Evolutionary conservation across 1,139 yeast species (phyloP).

Genomic region (Blastobotrys ciferrii): DNA sequence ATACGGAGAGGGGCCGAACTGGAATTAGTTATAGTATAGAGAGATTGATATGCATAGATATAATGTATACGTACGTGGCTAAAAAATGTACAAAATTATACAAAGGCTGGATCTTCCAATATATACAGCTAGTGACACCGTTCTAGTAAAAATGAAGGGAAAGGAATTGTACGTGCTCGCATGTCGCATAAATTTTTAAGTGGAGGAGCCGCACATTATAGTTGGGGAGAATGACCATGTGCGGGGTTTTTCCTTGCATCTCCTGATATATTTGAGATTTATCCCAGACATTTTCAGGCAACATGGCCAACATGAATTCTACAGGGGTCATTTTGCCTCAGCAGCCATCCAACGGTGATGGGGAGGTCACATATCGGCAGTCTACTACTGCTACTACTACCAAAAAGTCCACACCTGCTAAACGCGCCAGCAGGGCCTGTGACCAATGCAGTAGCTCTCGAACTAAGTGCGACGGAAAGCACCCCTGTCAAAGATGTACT

Average conservation of each 20-base stretch:
- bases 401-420: not conserved
- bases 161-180: too few species aligned
- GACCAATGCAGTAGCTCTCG: slow-evolving; percentile 15
- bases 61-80: too few species aligned
- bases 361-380: not conserved
- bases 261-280: not conserved
- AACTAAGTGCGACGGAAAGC: slow-evolving; percentile 15
- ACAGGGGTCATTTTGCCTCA: slow-evolving; percentile 2
- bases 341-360: not conserved
- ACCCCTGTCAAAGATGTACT: slow-evolving; percentile 14
- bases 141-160: too few species aligned
- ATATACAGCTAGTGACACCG: too few species aligned
- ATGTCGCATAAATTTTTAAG: too few species aligned
- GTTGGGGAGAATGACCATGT: too few species aligned
- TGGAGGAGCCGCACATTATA: too few species aligned
- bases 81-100: too few species aligned
- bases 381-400: not conserved
- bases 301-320: not conserved
- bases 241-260: not conserved
- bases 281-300: not conserved
- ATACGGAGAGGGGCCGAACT: too few species aligned
- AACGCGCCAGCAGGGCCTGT: slow-evolving; percentile 14
- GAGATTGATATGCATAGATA: too few species aligned
- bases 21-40: too few species aligned
- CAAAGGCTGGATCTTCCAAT: too few species aligned